These are phyloP conservation scores for Boletus smithii DNA, from an alignment of 1,284 basidiomycete species.

Conservation along the genomic window DNA sequence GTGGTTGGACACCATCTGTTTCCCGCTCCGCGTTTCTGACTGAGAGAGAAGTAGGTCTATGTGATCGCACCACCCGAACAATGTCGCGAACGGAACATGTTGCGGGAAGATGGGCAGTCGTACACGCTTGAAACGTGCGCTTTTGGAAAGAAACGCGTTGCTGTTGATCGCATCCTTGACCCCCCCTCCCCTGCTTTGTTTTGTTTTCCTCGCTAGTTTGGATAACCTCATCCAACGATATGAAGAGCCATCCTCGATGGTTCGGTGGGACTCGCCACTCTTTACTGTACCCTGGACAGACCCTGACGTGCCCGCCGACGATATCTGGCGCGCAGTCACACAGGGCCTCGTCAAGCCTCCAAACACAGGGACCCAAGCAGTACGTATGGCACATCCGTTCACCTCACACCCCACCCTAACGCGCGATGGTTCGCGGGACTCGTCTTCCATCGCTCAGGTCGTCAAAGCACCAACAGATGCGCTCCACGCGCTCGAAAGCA, in stretches of 20 bases:
- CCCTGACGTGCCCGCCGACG: slow-evolving; percentile 60
- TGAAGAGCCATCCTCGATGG: slow-evolving; percentile 96
- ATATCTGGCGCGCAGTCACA: slow-evolving; percentile 82
- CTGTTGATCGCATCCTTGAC: background rate
- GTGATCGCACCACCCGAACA: slow-evolving; percentile 77
- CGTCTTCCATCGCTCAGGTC: no score
- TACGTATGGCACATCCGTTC: slow-evolving; percentile 31
- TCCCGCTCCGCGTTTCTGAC: background rate
- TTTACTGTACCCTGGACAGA: slow-evolving; percentile 83
- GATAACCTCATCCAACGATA: slow-evolving; percentile 88
- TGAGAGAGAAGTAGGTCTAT: slow-evolving; percentile 52
- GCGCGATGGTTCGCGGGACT: no score
- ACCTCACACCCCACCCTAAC: slow-evolving; percentile 24
- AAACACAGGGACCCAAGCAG: slow-evolving; percentile 80
- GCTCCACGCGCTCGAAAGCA: slow-evolving; percentile 73
- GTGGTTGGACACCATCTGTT: slow-evolving; percentile 33
- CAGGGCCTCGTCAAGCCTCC: slow-evolving; percentile 81
- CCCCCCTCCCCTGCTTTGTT: no score
- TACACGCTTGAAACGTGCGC: slow-evolving; percentile 75
- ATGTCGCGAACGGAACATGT: slow-evolving; percentile 75
- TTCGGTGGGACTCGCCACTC: slow-evolving; percentile 94
- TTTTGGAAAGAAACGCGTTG: slow-evolving; percentile 12
- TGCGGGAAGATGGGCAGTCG: slow-evolving; percentile 43
- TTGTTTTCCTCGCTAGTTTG: slow-evolving; percentile 48
- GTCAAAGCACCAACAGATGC: slow-evolving; percentile 80